Evolutionary conservation across 1,139 yeast genomes (phyloP), one percentile per base, ranked within the genome.

Genomic region (Arxiozyma telluris): DNA sequence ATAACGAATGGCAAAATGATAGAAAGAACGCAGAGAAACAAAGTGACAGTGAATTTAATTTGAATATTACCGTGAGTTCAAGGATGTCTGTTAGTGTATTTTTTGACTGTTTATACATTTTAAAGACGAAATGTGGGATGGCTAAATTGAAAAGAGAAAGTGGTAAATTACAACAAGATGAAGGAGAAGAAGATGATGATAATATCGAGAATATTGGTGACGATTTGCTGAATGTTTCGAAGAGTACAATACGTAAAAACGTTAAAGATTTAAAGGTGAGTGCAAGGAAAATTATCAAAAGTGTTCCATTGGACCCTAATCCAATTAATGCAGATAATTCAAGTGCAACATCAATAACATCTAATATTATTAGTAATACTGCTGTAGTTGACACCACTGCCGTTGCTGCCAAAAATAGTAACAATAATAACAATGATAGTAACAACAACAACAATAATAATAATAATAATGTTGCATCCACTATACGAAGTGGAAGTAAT

Each of bases 21-120:
- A 34, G 21, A 18, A 55, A 22, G 65, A 42, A 53, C 20, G 22
- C 18, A 61, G 56, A 56, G 44, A 64, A 60, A 30, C 46, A 23
- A 41, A 12, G 12, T 30, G 42, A 53, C 50, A 20, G 30, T 18
- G 60, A 59, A 17, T 66, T 68, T n/a, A 71, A 71, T 53, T 54
- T 71, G 49, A 62, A 77, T 44, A 81, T 90, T 17, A 77, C 79
- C 1, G 84, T 90, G 15, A 76, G 88, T 50, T 83, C 94, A 11
- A 78, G 97, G 60, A 85, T 88, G 95, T 81, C 96, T 5, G 96
- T 96, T 0, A 85, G 94, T 53, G 90, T 91, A 1, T 89, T 93
- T 63, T 93, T 91, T 67, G 98, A 93, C 68, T 84, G 93, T 64
- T 73, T 93, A 54, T 87, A 90, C 80, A 77, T 88, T 7, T 73